A percentile compares a stretch with the other conserved stretches of the same genome.
These are phyloP conservation scores for Boletus vermiculosoides DNA, from an alignment of 768 basidiomycete genomes.

Conservation along the genomic window DNA sequence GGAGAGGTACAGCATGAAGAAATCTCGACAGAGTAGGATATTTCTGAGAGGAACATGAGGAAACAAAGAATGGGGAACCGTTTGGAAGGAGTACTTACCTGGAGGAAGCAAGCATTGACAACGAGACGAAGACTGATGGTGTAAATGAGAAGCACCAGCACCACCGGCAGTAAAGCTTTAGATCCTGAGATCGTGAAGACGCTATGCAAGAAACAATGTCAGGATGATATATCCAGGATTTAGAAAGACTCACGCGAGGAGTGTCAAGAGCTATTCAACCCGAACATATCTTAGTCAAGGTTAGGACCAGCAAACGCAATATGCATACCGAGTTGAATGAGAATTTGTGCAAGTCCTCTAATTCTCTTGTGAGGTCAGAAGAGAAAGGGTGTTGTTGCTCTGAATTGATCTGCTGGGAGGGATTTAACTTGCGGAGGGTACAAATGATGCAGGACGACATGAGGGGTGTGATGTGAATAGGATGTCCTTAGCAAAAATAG, in stretches of 20 bases:
- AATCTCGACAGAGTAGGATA: conserved; percentile 1
- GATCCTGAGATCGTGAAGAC: conserved; percentile 14
- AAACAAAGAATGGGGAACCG: neutral
- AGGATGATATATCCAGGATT: neutral
- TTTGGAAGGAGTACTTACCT: neutral
- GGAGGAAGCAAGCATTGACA: conserved; percentile 3
- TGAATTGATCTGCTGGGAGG: neutral
- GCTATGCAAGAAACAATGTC: neutral
- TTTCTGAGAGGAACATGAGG: neutral
- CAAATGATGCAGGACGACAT: too few relatives aligned
- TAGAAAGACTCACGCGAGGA: conserved; percentile 14
- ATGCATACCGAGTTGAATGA: conserved; percentile 16
- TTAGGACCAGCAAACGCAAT: neutral
- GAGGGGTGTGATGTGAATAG: too few relatives aligned
- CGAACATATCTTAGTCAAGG: neutral
- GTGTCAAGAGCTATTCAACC: conserved; percentile 8
- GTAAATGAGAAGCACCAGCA: conserved; percentile 18
- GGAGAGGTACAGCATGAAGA: conserved; percentile 14
- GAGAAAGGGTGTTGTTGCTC: neutral
- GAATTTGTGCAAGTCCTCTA: conserved; percentile 8
- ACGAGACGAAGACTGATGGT: conserved; percentile 17
- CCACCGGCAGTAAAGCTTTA: conserved; percentile 2
- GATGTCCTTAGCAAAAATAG: too few relatives aligned
- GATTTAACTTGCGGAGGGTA: neutral
- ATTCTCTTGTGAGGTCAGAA: conserved; percentile 2